These are phyloP conservation scores for Ustilago tritici DNA, from an alignment of 1,284 basidiomycete species.

Conservation along the genomic window DNA sequence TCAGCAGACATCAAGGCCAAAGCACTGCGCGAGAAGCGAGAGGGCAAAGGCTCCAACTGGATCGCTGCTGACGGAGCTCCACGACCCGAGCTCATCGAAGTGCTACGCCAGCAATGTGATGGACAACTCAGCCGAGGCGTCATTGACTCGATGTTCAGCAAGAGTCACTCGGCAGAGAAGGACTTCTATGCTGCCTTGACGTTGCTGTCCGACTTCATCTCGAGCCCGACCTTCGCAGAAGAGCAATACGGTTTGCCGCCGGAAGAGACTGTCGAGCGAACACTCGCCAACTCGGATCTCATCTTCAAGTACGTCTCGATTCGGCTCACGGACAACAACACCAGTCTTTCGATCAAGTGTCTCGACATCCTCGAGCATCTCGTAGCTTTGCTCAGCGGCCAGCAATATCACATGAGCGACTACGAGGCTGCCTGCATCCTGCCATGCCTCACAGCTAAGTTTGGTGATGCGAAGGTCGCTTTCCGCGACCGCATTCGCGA, in stretches of 20 bases:
- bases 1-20: constrained; percentile 82
- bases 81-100: constrained; percentile 86
- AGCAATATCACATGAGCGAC: constrained; percentile 86
- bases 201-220: constrained; percentile 81
- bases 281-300: constrained; percentile 90
- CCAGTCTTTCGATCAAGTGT: constrained; percentile 88
- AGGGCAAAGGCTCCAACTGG: constrained; percentile 74
- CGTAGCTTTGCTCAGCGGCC: constrained; percentile 77
- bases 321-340: constrained; percentile 90
- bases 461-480: constrained; percentile 73
- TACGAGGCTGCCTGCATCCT: constrained; percentile 88
- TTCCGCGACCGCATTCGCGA: constrained; percentile 71
- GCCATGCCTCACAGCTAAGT: constrained; percentile 88
- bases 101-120: constrained; percentile 92
- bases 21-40: constrained; percentile 80
- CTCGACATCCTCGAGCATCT: constrained; percentile 88
- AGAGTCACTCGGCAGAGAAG: constrained; percentile 94
- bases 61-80: constrained; percentile 80
- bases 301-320: constrained; percentile 94
- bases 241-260: constrained; percentile 75
- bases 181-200: constrained; percentile 86
- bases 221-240: constrained; percentile 73
- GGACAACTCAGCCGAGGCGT: constrained; percentile 82
- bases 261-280: constrained; percentile 77
- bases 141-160: constrained; percentile 81